These are phyloP conservation scores for Musa beccarii DNA, from an alignment of 176 grass and related monocot genomes.

Conservation along the genomic window DNA sequence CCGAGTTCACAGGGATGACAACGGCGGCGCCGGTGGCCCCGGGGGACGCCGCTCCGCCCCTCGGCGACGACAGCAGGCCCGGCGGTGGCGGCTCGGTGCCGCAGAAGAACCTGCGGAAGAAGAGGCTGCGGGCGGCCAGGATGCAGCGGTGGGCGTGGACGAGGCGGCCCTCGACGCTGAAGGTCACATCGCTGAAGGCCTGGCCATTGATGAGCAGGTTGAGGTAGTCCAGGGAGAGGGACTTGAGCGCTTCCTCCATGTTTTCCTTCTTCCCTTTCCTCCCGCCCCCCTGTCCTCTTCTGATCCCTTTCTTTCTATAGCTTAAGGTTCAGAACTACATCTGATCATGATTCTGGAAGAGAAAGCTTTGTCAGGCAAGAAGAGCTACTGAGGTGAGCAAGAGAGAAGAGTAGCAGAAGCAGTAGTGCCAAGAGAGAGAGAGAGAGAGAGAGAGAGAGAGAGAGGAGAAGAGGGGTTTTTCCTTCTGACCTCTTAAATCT, in stretches of 20 bases:
- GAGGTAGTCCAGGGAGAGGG: slow-evolving; percentile 91
- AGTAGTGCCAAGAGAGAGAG: background rate
- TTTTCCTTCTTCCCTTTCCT: slow-evolving; percentile 21
- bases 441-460: background rate
- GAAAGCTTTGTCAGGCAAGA: background rate
- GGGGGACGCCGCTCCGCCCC: slow-evolving; percentile 9
- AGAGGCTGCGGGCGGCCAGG: slow-evolving; percentile 90
- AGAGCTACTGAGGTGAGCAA: background rate
- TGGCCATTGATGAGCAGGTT: slow-evolving; percentile 97
- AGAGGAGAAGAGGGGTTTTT: background rate
- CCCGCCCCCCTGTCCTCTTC: slow-evolving; percentile 28
- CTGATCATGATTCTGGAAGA: background rate
- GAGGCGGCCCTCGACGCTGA: slow-evolving; percentile 85
- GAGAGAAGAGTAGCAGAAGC: background rate
- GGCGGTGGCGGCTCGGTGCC: slow-evolving; percentile 32
- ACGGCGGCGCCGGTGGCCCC: slow-evolving; percentile 9
- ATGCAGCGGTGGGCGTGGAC: slow-evolving; percentile 99
- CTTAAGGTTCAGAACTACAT: slow-evolving; percentile 4
- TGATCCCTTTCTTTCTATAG: slow-evolving; percentile 19
- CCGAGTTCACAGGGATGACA: slow-evolving; percentile 76
- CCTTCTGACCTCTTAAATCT: background rate
- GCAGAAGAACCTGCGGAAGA: slow-evolving; percentile 98
- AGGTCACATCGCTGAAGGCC: slow-evolving; percentile 97
- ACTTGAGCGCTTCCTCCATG: slow-evolving; percentile 95
- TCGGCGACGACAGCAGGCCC: slow-evolving; percentile 46